Evolutionary conservation across 2,329 filamentous ascomycete genomes (phyloP), one percentile per base, ranked within the genome.

Genomic region (Purpureocillium lavendulum): DNA sequence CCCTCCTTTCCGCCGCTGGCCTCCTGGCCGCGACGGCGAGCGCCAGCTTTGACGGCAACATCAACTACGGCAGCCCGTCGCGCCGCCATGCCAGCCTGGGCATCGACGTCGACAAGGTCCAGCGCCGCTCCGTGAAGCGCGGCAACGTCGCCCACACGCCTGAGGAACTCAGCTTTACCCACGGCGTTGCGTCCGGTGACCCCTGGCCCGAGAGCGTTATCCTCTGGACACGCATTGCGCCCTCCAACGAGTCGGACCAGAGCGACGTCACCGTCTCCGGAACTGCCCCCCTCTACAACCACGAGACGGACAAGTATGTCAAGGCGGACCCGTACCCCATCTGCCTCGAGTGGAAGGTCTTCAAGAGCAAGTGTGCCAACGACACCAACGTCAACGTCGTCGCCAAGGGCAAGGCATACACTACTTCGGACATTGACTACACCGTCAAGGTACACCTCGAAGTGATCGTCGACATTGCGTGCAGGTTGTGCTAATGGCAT

Each of bases 361-460:
- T 69, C 12, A 60, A 61, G 15, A 68, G 71, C 47, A 53, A 67
- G 36, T 57, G 62, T n/a, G 40, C 57, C n/a, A 43, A 51, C 1
- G 39, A 43, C 3, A 63, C 73, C 26, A 4, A 18, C 15, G 6
- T 59, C 10, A 51, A 64, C 2, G 61, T 75, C 7, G 73, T 75
- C 2, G 66, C 71, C 37, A 64, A 63, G 1, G 83, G 83, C 5
- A 72, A 61, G 29, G 80, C 71, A 1, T 85, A 79, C 52, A 87
- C 84, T 0, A 83, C 73, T 29, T 82, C 75, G 1, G 83, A 87
- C 53, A 75, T 87, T 35, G 84, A 88, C 53, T 88, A 80, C 54
- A 87, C 83, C 0, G 65, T 87, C 43, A 86, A 86, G 68, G 77
- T 77, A 26, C 5, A 26, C 21, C 21, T 10, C 21, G n/a, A n/a